phyloP scores from a whole-genome alignment of 306 rosid genomes.

The Notholithocarpus densiflorus region DNA sequence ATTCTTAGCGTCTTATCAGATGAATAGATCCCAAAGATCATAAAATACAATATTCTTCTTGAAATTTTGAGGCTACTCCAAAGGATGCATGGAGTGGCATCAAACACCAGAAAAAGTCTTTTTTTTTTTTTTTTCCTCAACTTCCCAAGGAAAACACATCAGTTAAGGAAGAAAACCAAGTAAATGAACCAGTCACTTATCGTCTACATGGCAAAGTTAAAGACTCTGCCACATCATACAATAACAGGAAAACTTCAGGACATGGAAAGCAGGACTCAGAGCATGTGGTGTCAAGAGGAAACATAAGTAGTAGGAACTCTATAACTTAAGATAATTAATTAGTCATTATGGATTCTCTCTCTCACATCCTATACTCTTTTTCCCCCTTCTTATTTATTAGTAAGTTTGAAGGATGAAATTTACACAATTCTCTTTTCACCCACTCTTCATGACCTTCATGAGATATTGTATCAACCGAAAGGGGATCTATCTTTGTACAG shows the following conservation, averaged over 20 bases:
- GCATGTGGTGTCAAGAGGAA: neutral
- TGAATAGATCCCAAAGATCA: neutral
- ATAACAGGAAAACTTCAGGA: neutral
- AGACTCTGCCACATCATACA: neutral
- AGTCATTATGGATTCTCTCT: neutral
- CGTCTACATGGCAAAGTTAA: neutral
- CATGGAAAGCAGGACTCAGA: neutral
- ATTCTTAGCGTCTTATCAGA: neutral
- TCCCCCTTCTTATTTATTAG: no score
- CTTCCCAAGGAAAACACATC: neutral
- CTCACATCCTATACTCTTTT: neutral
- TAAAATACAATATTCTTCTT: neutral
- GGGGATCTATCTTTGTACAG: neutral
- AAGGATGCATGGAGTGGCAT: constrained; percentile 1
- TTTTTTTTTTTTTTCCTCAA: neutral
- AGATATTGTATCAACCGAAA: neutral
- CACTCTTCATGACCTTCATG: neutral
- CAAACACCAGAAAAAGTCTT: neutral
- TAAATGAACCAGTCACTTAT: neutral
- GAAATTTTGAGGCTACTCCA: neutral
- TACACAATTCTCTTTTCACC: neutral
- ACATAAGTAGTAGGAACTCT: neutral
- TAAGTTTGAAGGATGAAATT: no score
- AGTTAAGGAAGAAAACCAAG: neutral
- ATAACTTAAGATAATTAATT: neutral